Conservation (phyloP, 257 asterid species). For the Echites panduratus region DNA sequence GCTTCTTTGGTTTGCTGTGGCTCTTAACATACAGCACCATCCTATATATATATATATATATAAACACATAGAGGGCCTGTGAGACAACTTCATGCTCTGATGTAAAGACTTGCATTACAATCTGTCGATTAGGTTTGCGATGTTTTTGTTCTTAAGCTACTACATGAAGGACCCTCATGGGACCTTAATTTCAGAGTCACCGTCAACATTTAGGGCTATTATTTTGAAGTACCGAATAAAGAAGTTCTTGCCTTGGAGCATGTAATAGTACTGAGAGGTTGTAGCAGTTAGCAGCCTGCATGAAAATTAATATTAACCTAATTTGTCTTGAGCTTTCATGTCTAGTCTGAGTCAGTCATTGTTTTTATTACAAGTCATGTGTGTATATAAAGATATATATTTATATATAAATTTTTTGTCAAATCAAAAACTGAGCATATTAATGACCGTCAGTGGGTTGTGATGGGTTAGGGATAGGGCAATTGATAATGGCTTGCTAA, state of each 20-base stretch:
- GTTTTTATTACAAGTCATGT: not conserved
- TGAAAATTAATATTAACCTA: too few species aligned
- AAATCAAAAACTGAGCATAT: constrained; percentile 3
- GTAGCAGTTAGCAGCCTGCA: not conserved
- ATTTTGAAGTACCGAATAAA: not conserved
- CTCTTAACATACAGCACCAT: not conserved
- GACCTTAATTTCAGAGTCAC: not conserved
- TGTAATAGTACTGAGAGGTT: not conserved
- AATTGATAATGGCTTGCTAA: constrained; percentile 14
- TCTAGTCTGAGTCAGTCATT: not conserved
- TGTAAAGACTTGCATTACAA: not conserved
- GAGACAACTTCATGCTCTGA: not conserved
- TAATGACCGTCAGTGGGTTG: constrained; percentile 11
- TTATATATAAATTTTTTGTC: not conserved
- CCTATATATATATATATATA: constrained; percentile 5
- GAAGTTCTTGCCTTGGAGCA: not conserved
- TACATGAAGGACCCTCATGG: constrained; percentile 8
- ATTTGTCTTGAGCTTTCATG: too few species aligned
- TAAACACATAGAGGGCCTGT: not conserved
- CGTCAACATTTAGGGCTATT: not conserved
- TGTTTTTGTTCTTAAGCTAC: not conserved
- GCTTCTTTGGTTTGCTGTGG: not conserved
- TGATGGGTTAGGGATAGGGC: constrained; percentile 7
- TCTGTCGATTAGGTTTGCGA: not conserved
- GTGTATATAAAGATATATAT: too few species aligned